Base-by-base conservation (phyloP, 202 grass and related monocot species). In the Setaria viridis region DNA sequence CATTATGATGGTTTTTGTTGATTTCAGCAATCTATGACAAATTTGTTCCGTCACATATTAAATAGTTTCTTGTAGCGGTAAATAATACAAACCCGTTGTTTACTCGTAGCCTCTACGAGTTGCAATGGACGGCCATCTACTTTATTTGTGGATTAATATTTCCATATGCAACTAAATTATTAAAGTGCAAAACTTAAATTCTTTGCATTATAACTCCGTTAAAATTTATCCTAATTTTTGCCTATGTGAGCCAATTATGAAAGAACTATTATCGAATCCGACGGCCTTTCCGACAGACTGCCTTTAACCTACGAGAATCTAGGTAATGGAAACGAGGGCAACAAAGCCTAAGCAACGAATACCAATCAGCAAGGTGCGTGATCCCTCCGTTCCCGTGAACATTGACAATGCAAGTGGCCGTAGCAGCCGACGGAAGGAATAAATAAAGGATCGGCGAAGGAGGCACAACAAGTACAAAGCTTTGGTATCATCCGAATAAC, bases 261-360 rank as follows among this genome's bases (percentile, higher is more conserved):
- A 55, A 35, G 7, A n/a, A 20, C 15, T 50, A 17, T 80, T 15
- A 41, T 39, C 19, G 43, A n/a, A n/a, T 58, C 15, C 29, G 34
- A 50, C 9, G 30, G 74, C 25, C 29, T 49, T 55, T 4, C 20
- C 55, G 6, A 56, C 16, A 17, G 5, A 56, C 5, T n/a, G 56
- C 9, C 58, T 4, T 20, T 60, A 62, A 45, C 34, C 13, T 54
- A 19, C 17, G 29, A 48, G 29, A 76, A 87, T 87, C 70, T 11
- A 37, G 35, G 37, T 58, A 29, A 41, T 17, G 50, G 34, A 55
- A 71, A 7, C 54, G 1, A 41, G 10, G 45, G 80, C 54, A 67
- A 19, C 75, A 35, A 67, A 35, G 37, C 25, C 50, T 66, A 88
- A 66, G 75, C 10, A 84, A 84, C 19, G 81, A 84, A 80, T 80